A percentile compares a stretch with the other conserved stretches of the same genome.
Evolutionary conservation across 805 yeast species (phyloP).

Genomic region (Suhomyces prunicola): DNA sequence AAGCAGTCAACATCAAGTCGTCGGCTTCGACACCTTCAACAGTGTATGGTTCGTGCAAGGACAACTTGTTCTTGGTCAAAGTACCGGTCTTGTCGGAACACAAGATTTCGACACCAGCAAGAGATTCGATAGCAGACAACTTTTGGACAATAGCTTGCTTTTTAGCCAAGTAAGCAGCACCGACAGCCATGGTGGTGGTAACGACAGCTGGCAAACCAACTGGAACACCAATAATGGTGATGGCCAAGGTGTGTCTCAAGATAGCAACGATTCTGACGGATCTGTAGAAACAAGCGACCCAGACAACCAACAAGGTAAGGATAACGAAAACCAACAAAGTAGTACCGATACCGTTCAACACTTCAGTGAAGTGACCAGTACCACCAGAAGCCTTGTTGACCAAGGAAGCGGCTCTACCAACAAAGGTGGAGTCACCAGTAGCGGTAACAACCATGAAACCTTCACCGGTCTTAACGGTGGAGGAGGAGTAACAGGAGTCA

Average conservation of each 20-base stretch:
- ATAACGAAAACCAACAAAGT: conserved; percentile 84
- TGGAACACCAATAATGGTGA: conserved; percentile 97
- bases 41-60: conserved; percentile 95
- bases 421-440: conserved; percentile 93
- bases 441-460: conserved; percentile 91
- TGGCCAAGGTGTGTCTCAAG: conserved; percentile 89
- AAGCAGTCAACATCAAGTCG: conserved; percentile 94
- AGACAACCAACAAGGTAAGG: conserved; percentile 80
- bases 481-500: conserved; percentile 86
- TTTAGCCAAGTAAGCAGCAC: conserved; percentile 98
- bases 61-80: conserved; percentile 92
- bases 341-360: conserved; percentile 96
- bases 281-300: conserved; percentile 95
- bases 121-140: conserved; percentile 92
- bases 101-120: conserved; percentile 96
- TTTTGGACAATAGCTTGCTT: conserved; percentile 97
- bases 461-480: conserved; percentile 95
- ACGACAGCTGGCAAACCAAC: conserved; percentile 98
- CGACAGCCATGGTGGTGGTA: conserved; percentile 99
- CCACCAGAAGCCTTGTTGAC: conserved; percentile 94
- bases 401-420: conserved; percentile 96
- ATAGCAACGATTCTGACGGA: conserved; percentile 80
- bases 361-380: conserved; percentile 95
- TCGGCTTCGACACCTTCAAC: conserved; percentile 96
- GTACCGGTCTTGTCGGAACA: conserved; percentile 99